phyloP scores from a whole-genome alignment of 495 filamentous ascomycete genomes.

The Penicillium psychrofluorescens region DNA sequence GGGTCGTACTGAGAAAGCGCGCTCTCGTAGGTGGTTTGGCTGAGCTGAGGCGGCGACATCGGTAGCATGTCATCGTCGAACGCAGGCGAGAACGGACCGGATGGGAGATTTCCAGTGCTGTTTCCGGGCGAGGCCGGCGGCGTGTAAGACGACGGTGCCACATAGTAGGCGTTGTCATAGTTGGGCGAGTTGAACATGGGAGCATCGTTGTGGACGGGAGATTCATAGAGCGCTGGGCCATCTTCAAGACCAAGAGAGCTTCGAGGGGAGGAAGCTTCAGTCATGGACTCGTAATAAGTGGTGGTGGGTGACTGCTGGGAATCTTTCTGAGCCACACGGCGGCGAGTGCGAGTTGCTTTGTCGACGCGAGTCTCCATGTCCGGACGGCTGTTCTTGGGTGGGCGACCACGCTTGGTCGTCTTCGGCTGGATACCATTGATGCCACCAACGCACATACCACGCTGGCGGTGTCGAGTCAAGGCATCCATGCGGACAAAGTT shows the following conservation, averaged over 20 bases:
- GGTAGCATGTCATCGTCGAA: slow-evolving; percentile 37
- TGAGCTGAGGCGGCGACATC: slow-evolving; percentile 21
- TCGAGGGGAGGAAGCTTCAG: neutral
- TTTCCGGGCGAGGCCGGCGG: slow-evolving; percentile 41
- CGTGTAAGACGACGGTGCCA: slow-evolving; percentile 34
- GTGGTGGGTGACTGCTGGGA: slow-evolving; percentile 24
- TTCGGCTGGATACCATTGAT: slow-evolving; percentile 77
- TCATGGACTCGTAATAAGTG: neutral
- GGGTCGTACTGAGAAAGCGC: slow-evolving; percentile 17
- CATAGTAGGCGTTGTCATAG: slow-evolving; percentile 9
- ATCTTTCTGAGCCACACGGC: slow-evolving; percentile 35
- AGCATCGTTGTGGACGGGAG: slow-evolving; percentile 15
- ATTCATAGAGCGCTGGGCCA: too few species aligned
- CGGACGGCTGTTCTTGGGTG: slow-evolving; percentile 52
- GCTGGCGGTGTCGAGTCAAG: slow-evolving; percentile 84
- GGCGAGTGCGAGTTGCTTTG: slow-evolving; percentile 49
- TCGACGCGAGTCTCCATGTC: slow-evolving; percentile 60
- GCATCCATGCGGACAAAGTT: slow-evolving; percentile 92
- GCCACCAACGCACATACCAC: slow-evolving; percentile 89
- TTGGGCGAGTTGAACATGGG: slow-evolving; percentile 33
- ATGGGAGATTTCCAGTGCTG: slow-evolving; percentile 36
- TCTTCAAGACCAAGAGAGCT: too few species aligned
- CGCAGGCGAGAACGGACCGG: slow-evolving; percentile 36
- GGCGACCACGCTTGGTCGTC: slow-evolving; percentile 57
- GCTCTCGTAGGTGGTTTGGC: slow-evolving; percentile 17